A percentile compares a stretch with the other conserved stretches of the same genome.
Evolutionary conservation across 2,329 filamentous ascomycete genomes (phyloP).

Genomic region (Colletotrichum sp.): DNA sequence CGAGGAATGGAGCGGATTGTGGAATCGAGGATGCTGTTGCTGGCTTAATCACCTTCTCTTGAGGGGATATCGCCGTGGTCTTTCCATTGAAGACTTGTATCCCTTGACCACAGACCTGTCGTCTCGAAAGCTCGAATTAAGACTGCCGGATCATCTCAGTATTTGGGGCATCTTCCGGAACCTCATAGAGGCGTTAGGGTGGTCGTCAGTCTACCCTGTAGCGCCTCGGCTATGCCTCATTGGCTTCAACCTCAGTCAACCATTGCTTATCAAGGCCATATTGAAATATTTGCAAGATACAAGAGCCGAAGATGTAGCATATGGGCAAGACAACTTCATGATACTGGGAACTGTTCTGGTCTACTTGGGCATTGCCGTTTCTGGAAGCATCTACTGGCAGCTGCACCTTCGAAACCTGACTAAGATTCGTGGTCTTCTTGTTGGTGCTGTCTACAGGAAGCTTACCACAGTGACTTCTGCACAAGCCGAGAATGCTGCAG

Average conservation of each 20-base stretch:
- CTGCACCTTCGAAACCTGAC: not conserved
- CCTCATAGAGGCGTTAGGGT: not conserved
- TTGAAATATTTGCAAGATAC: not conserved
- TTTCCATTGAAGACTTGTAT: constrained; percentile 31
- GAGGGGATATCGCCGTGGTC: constrained; percentile 31
- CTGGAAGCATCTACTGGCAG: not conserved
- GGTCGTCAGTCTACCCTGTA: rapidly evolving
- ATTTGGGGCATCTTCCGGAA: not conserved
- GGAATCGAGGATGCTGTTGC: constrained; percentile 30
- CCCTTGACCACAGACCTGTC: constrained; percentile 3
- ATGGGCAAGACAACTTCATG: not conserved
- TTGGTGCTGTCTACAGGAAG: not conserved
- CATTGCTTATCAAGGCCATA: not conserved
- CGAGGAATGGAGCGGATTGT: constrained; percentile 36
- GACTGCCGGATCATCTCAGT: too few relatives aligned
- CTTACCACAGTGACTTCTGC: not conserved
- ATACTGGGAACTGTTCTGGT: not conserved
- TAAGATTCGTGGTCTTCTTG: not conserved
- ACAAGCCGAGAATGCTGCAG: not conserved
- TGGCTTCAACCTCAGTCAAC: not conserved
- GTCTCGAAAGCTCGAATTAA: not conserved
- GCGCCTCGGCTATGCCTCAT: not conserved
- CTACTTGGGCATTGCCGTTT: not conserved
- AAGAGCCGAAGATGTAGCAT: rapidly evolving
- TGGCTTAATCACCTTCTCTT: constrained; percentile 40